These are phyloP conservation scores for Hypoxylon crocopeplum DNA, from an alignment of 495 filamentous ascomycete species.

Conservation along the genomic window DNA sequence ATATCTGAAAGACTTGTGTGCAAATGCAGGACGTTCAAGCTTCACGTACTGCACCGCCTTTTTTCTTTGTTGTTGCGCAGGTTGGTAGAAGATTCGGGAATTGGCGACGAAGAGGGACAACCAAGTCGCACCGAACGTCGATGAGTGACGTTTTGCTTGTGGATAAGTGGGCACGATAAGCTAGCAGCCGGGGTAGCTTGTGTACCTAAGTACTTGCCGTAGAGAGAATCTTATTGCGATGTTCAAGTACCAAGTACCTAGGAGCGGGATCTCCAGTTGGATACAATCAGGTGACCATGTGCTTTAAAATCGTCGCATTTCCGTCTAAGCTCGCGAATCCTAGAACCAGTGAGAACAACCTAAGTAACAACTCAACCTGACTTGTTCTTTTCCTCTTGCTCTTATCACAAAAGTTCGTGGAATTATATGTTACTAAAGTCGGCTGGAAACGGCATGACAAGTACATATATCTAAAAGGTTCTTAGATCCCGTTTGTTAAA, in stretches of 20 bases:
- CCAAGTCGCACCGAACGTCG: background rate
- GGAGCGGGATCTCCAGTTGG: slow-evolving; percentile 5
- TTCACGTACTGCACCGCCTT: slow-evolving; percentile 27
- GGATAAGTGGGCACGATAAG: slow-evolving; percentile 23
- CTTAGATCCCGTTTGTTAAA: too few relatives aligned
- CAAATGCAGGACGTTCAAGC: slow-evolving; percentile 3
- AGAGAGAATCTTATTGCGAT: background rate
- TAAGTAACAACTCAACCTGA: slow-evolving; percentile 5
- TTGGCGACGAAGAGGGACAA: slow-evolving; percentile 26
- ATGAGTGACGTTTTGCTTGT: slow-evolving; percentile 31
- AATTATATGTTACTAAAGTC: background rate
- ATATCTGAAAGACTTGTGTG: background rate
- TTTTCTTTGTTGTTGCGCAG: slow-evolving; percentile 28
- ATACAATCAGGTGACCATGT: slow-evolving; percentile 28
- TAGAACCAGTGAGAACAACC: slow-evolving; percentile 35
- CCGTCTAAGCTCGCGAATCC: slow-evolving; percentile 11
- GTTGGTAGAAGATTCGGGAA: slow-evolving; percentile 42
- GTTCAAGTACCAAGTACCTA: slow-evolving; percentile 12
- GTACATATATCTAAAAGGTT: background rate
- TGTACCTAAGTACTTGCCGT: background rate
- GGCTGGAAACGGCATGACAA: background rate
- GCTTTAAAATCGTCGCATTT: slow-evolving; percentile 7
- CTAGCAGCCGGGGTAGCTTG: background rate
- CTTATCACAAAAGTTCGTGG: background rate
- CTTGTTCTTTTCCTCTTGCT: background rate